Conservation (phyloP, 2,329 filamentous ascomycete species). For the Alternaria longipes region DNA sequence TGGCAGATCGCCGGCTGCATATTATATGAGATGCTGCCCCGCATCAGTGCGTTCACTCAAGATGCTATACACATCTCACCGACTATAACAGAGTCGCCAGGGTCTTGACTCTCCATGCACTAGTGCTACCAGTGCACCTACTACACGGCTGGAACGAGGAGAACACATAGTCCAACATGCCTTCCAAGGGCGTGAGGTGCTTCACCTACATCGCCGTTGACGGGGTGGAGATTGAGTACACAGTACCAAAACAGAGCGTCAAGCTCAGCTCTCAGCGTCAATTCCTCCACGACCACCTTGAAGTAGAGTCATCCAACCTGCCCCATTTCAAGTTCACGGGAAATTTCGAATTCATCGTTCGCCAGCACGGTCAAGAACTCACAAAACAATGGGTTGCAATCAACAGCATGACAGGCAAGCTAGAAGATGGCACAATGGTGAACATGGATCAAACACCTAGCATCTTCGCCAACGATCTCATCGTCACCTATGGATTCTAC, state of each 20-base stretch:
- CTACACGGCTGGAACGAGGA: not conserved
- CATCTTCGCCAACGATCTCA: constrained; percentile 48
- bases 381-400: constrained; percentile 58
- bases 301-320: constrained; percentile 58
- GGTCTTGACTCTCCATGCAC: not conserved
- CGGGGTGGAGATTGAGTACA: constrained; percentile 56
- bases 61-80: not conserved
- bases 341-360: constrained; percentile 55
- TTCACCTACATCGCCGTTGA: constrained; percentile 49
- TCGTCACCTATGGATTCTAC: constrained; percentile 61
- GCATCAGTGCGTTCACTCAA: not conserved
- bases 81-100: not conserved
- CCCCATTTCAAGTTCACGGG: constrained; percentile 57
- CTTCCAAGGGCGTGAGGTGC: constrained; percentile 47
- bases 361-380: constrained; percentile 52
- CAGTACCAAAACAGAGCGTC: constrained; percentile 53
- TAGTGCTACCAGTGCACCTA: not conserved
- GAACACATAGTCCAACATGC: constrained; percentile 32
- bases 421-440: constrained; percentile 53
- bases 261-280: constrained; percentile 44
- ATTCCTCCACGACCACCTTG: constrained; percentile 55
- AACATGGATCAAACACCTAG: constrained; percentile 42
- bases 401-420: constrained; percentile 57
- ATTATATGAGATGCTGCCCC: constrained; percentile 7
- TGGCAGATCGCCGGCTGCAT: not conserved